Evolutionary conservation across 108 stramenopile genomes (phyloP).

Genomic region (Conticribra guillardii): DNA sequence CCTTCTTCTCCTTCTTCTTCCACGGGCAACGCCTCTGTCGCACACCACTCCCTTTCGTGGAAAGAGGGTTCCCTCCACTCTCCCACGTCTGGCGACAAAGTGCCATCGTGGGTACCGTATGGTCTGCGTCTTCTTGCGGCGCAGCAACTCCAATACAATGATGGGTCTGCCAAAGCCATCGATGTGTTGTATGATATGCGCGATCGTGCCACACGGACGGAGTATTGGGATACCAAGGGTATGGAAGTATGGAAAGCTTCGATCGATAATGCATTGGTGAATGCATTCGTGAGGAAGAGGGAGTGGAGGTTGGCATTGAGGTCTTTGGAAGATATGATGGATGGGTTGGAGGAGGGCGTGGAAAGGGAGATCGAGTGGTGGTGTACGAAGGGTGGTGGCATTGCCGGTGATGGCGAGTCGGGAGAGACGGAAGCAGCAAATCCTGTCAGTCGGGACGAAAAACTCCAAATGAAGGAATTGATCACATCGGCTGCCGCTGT

Average conservation of each 20-base stretch:
- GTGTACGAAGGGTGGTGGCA: not conserved
- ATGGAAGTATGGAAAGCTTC: conserved; percentile 41
- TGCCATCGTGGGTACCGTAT: conserved; percentile 44
- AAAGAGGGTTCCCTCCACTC: conserved; percentile 31
- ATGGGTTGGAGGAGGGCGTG: conserved; percentile 39
- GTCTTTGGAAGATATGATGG: conserved; percentile 63
- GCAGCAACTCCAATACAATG: conserved; percentile 56
- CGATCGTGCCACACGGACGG: conserved; percentile 37
- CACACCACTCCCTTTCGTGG: conserved; percentile 18
- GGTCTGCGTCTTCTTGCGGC: conserved; percentile 64
- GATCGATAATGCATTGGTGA: conserved; percentile 69
- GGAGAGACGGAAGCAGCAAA: too few relatives aligned
- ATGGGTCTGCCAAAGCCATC: conserved; percentile 36
- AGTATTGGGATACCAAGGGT: conserved; percentile 37
- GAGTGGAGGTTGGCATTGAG: conserved; percentile 85
- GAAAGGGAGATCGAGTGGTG: conserved; percentile 35
- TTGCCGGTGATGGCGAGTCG: not conserved
- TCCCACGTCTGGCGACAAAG: not conserved
- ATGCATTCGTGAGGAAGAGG: conserved; percentile 61
- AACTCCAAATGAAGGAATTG: conserved; percentile 14
- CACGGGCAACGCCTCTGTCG: too few relatives aligned
- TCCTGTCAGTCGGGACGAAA: conserved; percentile 3
- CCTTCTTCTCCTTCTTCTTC: too few relatives aligned
- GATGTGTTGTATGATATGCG: conserved; percentile 65
- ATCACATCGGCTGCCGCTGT: conserved; percentile 36